Evolutionary conservation across 306 rosid species (phyloP).

Genomic region (Betula pendula): DNA sequence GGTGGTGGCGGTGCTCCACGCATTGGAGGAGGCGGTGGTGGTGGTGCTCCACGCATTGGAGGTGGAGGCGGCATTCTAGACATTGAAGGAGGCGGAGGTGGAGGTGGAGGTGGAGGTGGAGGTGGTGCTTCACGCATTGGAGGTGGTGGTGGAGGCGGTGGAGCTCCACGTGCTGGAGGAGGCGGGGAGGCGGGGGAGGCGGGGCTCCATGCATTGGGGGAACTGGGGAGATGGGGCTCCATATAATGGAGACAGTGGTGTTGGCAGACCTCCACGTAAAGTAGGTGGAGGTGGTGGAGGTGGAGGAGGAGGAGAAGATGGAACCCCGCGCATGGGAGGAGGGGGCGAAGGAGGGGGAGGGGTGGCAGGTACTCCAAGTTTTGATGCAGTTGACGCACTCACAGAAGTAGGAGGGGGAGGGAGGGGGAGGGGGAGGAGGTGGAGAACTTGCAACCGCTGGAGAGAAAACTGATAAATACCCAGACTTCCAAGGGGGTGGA

Average conservation of each 20-base stretch:
- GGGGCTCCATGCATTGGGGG: constrained; percentile 18
- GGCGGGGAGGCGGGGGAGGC: constrained; percentile 30
- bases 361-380: constrained; percentile 5
- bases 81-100: constrained; percentile 28
- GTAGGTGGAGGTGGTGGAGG: constrained; percentile 42
- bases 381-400: constrained; percentile 26
- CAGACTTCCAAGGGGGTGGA: constrained; percentile 27
- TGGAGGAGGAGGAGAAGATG: constrained; percentile 43
- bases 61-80: constrained; percentile 33
- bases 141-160: constrained; percentile 30
- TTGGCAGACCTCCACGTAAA: constrained; percentile 11
- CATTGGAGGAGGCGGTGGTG: constrained; percentile 33
- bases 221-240: constrained; percentile 25
- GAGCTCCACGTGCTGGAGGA: not conserved
- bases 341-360: constrained; percentile 32
- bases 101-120: constrained; percentile 31
- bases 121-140: constrained; percentile 32
- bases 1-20: constrained; percentile 37
- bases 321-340: constrained; percentile 9
- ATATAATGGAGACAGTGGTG: constrained; percentile 11
- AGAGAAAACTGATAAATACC: constrained; percentile 27
- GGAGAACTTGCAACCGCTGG: constrained; percentile 29
- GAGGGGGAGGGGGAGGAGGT: constrained; percentile 19
- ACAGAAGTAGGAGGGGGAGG: constrained; percentile 27
- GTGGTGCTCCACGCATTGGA: constrained; percentile 28